These are phyloP conservation scores for Xylariaceae sp. DNA, from an alignment of 2,329 filamentous ascomycete genomes.

Conservation along the genomic window DNA sequence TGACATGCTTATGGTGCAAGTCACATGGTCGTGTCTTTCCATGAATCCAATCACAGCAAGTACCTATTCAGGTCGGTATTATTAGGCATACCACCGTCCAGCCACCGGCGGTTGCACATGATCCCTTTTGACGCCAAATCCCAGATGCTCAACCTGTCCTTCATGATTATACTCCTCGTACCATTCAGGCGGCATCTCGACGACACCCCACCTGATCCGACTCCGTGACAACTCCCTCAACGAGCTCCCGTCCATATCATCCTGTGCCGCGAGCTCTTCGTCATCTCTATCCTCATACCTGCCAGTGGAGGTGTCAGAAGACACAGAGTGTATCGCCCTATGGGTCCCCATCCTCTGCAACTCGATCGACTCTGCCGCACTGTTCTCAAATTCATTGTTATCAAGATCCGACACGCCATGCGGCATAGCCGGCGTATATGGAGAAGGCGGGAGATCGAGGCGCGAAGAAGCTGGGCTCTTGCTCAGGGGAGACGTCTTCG, in stretches of 20 bases:
- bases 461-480: neutral
- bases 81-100: constrained; percentile 14
- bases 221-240: constrained; percentile 13
- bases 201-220: constrained; percentile 18
- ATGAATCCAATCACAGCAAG: neutral
- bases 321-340: neutral
- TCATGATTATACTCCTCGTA: constrained; percentile 8
- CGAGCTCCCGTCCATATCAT: neutral
- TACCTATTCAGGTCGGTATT: neutral
- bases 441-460: neutral
- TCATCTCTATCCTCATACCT: neutral
- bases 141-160: constrained; percentile 11
- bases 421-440: neutral
- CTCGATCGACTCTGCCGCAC: neutral
- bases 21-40: no score
- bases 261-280: neutral
- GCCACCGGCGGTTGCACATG: constrained; percentile 8
- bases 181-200: constrained; percentile 17
- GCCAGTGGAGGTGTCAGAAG: neutral
- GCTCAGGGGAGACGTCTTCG: neutral
- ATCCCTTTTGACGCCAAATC: constrained; percentile 17
- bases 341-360: neutral
- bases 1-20: no score
- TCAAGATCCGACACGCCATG: no score
- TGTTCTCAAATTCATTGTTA: no score